Base-by-base conservation (phyloP, 345 rosid species). In the Erysimum cheiranthoides region DNA sequence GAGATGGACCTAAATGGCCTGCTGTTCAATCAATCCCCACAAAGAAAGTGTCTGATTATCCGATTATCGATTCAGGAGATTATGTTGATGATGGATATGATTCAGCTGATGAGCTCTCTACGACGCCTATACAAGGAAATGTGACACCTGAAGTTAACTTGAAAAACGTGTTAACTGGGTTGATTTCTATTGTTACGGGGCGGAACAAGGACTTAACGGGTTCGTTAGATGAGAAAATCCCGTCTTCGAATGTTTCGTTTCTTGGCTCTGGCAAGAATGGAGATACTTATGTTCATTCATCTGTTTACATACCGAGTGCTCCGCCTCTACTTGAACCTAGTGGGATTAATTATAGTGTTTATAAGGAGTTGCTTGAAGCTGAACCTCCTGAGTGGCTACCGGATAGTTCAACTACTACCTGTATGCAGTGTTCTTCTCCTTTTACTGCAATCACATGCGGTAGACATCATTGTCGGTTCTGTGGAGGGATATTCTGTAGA, bases 341-440 rank as follows among this genome's bases (percentile, higher is more conserved):
- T 64, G 86, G 89, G 69, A 82, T 82, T 39, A 83, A 85, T 53
- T 86, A 82, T 67, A 77, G 63, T 75, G 90, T 84, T 39, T 84
- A 87, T 78, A 92, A 89, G 77, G 96, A 88, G 49, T 77, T 92
- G 46, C 79, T 92, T 65, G 98, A 88, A 72, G 89, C 93, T 27
- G 98, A 95, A 31, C 97, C 99, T 28, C 98, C 96, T 1, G 90
- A 95, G 39, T 95, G 99, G 99, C 85, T 90, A 31, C 92, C 97
- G 1, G 99, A 95, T 84, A 95, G 99, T 76, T 87, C 93, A 28
- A 71, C 91, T 3, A 73, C 84, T 31, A 79, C 61, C 65, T 95
- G 98, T 79, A 88, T 89, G 98, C 97, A 87, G 69, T 95, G 99
- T 43, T 79, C 78, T 82, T 71, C 88, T 50, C 88, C 90, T 21